Evolutionary conservation across 2,329 filamentous ascomycete species (phyloP).

Genomic region (Lachnellula subtilissima): DNA sequence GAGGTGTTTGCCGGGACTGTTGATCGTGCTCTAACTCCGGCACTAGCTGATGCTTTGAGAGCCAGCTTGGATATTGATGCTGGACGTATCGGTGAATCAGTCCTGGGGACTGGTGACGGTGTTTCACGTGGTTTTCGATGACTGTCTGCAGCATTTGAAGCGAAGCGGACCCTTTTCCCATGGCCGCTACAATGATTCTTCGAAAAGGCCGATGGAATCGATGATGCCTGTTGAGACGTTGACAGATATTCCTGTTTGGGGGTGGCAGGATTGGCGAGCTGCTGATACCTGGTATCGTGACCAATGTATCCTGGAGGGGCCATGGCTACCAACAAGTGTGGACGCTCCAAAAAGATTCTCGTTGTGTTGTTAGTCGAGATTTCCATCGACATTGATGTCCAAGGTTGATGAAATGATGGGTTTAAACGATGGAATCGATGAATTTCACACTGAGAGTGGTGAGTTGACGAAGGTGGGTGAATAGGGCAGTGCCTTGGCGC

Average conservation of each 20-base stretch:
- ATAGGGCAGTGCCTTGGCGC: constrained; percentile 21
- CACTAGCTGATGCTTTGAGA: background rate
- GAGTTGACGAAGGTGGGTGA: constrained; percentile 21
- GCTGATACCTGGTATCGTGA: background rate
- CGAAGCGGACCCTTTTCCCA: constrained; percentile 20
- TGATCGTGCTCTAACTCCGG: background rate
- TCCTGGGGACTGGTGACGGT: background rate
- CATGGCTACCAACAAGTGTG: background rate
- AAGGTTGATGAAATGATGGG: constrained; percentile 13
- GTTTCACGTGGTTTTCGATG: constrained; percentile 1
- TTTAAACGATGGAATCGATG: constrained; percentile 19
- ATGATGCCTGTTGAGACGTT: background rate
- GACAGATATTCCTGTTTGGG: background rate
- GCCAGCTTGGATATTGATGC: background rate
- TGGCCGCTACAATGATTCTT: background rate
- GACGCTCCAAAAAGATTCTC: background rate
- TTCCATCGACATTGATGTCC: background rate
- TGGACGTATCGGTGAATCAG: background rate
- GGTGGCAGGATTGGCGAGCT: background rate
- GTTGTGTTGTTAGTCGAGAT: background rate
- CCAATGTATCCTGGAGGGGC: background rate
- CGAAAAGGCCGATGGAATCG: background rate
- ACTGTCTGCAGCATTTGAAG: constrained; percentile 13
- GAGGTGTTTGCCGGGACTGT: constrained; percentile 4
- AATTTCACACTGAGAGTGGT: constrained; percentile 7